Conservation (phyloP, 768 basidiomycete genomes). For the Cystofilobasidium macerans region DNA sequence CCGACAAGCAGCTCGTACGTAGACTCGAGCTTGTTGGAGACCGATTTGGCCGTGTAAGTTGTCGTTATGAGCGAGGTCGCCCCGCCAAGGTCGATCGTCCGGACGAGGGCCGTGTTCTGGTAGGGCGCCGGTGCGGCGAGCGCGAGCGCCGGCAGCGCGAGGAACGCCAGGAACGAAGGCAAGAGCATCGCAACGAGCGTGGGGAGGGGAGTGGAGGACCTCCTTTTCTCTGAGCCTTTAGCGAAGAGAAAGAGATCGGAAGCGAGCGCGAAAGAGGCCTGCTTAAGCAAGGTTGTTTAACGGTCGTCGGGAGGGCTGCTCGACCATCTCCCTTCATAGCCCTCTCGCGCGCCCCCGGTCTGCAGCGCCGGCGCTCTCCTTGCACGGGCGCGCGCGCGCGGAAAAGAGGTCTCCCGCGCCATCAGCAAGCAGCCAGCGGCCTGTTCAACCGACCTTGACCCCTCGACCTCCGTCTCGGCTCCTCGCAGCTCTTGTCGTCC, state of each 20-base stretch:
- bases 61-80: constrained; percentile 78
- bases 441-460: no score
- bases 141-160: neutral
- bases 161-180: neutral
- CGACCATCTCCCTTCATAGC: no score
- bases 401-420: no score
- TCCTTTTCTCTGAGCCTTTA: neutral
- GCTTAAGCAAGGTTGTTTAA: no score
- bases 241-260: neutral
- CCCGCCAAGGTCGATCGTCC: constrained; percentile 80
- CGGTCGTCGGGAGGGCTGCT: no score
- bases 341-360: no score
- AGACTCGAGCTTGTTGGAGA: constrained; percentile 49
- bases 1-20: constrained; percentile 38
- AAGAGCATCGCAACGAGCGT: neutral
- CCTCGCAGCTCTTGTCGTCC: neutral
- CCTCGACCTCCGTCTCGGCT: no score
- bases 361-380: no score
- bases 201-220: neutral
- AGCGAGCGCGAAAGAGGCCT: neutral
- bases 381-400: neutral
- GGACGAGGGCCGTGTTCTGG: constrained; percentile 61
- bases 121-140: constrained; percentile 23
- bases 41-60: constrained; percentile 63
- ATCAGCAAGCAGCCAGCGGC: no score